Percentiles rank a stretch among this genome's conserved stretches.
phyloP scores from a whole-genome alignment of 2,329 filamentous ascomycete species.

The Aschersonia sp. region DNA sequence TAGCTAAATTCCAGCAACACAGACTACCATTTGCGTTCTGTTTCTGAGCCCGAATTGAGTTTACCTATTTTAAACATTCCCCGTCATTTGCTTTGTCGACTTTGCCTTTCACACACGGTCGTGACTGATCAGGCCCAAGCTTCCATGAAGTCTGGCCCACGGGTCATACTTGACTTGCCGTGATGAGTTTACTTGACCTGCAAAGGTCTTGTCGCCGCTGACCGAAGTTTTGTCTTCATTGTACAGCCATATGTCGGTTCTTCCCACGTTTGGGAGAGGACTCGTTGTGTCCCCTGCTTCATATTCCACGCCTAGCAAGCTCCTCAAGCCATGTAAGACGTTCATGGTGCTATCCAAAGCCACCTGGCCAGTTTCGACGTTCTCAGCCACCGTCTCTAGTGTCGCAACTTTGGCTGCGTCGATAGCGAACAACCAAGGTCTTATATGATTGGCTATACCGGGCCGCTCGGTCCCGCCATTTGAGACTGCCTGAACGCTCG shows the following conservation, averaged over 20 bases:
- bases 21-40: no score
- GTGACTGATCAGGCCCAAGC: constrained; percentile 34
- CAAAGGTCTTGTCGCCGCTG: neutral
- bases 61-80: no score
- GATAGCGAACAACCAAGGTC: constrained; percentile 45
- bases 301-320: constrained; percentile 26
- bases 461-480: constrained; percentile 20
- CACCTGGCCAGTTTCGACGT: constrained; percentile 42
- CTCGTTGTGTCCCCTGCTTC: constrained; percentile 10
- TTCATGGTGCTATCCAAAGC: constrained; percentile 38
- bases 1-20: constrained; percentile 5
- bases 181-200: constrained; percentile 8
- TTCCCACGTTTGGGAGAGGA: constrained; percentile 9
- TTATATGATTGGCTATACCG: constrained; percentile 27
- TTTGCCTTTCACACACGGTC: constrained; percentile 10
- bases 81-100: no score
- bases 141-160: constrained; percentile 38
- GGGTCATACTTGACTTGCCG: constrained; percentile 18
- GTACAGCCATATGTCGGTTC: constrained; percentile 21
- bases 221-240: constrained; percentile 10
- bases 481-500: constrained; percentile 28
- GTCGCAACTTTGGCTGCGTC: constrained; percentile 45
- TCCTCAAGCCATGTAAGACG: constrained; percentile 32
- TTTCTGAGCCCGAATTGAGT: no score
- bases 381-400: constrained; percentile 43